phyloP scores from a whole-genome alignment of 2,329 filamentous ascomycete species.

The Didymellaceae sp. region DNA sequence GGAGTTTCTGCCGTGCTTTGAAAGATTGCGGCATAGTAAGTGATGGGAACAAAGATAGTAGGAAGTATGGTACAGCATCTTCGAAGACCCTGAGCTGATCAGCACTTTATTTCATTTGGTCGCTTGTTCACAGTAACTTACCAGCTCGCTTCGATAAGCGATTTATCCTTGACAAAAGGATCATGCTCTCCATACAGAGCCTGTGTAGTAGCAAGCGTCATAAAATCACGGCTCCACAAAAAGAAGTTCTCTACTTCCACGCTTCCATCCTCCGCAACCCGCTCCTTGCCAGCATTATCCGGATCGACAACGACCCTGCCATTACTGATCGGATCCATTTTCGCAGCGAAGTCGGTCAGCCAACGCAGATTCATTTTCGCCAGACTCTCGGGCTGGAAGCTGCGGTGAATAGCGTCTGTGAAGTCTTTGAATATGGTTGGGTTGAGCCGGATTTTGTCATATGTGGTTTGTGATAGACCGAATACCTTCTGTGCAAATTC shows the following conservation, averaged over 20 bases:
- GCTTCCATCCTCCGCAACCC: background rate
- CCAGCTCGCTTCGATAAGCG: background rate
- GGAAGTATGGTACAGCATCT: background rate
- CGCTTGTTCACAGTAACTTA: background rate
- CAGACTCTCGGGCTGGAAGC: slow-evolving; percentile 3
- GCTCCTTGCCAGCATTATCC: background rate
- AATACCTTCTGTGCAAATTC: background rate
- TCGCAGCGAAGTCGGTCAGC: background rate
- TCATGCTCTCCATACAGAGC: slow-evolving; percentile 4
- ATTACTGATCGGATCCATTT: background rate
- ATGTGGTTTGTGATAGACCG: background rate
- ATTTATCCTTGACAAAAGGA: background rate
- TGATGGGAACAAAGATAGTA: background rate
- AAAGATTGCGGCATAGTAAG: background rate
- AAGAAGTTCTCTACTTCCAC: slow-evolving; percentile 2
- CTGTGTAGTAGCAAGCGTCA: background rate
- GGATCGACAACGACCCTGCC: background rate
- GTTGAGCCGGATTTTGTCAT: background rate
- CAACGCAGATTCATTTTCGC: slow-evolving; percentile 5
- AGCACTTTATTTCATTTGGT: background rate
- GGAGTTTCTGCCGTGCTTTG: background rate
- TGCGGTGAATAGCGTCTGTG: slow-evolving; percentile 4
- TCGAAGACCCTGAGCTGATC: background rate
- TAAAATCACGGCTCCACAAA: slow-evolving; percentile 1
- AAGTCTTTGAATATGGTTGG: background rate